Conservation (phyloP, 2,329 filamentous ascomycete species). For the Diplodia sapinea region DNA sequence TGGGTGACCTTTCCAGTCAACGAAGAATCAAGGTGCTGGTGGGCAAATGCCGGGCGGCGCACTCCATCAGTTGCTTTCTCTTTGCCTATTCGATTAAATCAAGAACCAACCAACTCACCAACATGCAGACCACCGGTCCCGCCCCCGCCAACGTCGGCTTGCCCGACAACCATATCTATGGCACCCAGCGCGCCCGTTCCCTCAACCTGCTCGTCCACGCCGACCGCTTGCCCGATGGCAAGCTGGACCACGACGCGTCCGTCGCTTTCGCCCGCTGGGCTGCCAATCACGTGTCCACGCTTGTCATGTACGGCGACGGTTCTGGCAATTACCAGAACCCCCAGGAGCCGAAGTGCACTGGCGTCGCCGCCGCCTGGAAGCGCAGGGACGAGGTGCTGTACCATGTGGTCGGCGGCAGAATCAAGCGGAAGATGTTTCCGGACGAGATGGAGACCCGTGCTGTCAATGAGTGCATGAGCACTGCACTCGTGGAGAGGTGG, state of each 20-base stretch:
- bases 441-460: neutral
- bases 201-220: neutral
- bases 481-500: neutral
- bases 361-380: neutral
- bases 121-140: neutral
- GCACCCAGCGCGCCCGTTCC: neutral
- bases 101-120: neutral
- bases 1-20: neutral
- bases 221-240: neutral
- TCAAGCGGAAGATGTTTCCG: neutral
- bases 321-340: neutral
- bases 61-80: too few species aligned
- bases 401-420: neutral
- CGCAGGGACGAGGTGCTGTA: neutral
- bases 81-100: neutral
- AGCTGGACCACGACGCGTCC: neutral
- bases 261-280: neutral
- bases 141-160: neutral
- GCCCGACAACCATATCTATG: neutral
- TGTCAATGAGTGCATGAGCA: neutral
- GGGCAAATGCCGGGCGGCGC: too few species aligned
- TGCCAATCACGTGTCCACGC: neutral
- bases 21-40: too few species aligned
- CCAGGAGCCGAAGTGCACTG: neutral
- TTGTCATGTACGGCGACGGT: neutral